Evolutionary conservation across 2,329 filamentous ascomycete species (phyloP), one percentile per base, ranked within the genome.

Genomic region (Ceratocystiopsis sp.): DNA sequence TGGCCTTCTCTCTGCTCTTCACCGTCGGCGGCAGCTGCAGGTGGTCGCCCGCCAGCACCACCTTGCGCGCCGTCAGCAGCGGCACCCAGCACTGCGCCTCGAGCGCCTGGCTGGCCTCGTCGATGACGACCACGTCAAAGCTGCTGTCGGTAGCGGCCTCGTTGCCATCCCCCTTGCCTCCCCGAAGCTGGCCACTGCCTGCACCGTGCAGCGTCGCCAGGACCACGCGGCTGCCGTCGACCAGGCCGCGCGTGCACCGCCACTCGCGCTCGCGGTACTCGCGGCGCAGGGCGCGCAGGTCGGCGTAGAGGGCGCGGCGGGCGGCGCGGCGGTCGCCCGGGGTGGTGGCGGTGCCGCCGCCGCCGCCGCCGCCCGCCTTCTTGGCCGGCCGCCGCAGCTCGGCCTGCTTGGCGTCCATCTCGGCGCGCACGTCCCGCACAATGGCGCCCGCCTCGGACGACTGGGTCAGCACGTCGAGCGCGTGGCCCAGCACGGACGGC

Each of bases 1-100:
- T 35, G 3, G 37, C 33, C 32, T 14, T 42, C 18, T 36, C 16
- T 54, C 48, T 78, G 2, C 82, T 87, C 61, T 95, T 96, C 60
- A 98, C 86, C 0, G 89, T 96, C 14, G 91, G 91, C 17, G 89
- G 87, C 43, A 98, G 65, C 61, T 98, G 91, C 42, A 96, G 64
- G 59, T 96, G 91, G 57, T 98, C 91, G 40, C 91, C 91, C 1
- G 91, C 91, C 49, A 93, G 78, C 10, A 98, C 79, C 10, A 85
- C 78, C 63, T 95, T 96, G 51, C 68, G 75, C 0, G 84, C 84
- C 36, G 75, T 71, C 16, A 95, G 62, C 39, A 98, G 62, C 12
- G 91, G 79, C 42, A 96, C 87, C 91, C 91, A 98, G 62, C 87
- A 95, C 60, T 96, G 89, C 1, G 91, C 87, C 61, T 98, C 91